A percentile compares a stretch with the other conserved stretches of the same genome.
Conservation (phyloP, 2,329 filamentous ascomycete genomes). For the Talaromyces rugulosus region DNA sequence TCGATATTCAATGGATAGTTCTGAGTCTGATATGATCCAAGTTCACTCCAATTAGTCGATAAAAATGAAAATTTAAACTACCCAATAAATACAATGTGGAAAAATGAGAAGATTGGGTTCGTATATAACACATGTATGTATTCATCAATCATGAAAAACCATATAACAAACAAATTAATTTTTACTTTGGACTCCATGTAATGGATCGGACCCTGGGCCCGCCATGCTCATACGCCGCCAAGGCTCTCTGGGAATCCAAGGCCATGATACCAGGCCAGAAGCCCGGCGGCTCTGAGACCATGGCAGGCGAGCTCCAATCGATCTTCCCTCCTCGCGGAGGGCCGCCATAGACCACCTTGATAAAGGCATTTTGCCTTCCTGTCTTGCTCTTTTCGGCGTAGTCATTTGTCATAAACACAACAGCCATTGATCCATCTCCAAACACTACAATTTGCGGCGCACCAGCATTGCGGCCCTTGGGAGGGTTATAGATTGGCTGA, state of each 20-base stretch:
- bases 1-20: neutral
- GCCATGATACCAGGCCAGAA: constrained; percentile 39
- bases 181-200: neutral
- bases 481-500: constrained; percentile 40
- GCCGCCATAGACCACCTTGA: constrained; percentile 39
- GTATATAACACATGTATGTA: no score
- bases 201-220: constrained; percentile 25
- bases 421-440: constrained; percentile 36
- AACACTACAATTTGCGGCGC: constrained; percentile 44
- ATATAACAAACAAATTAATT: neutral
- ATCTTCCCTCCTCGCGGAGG: constrained; percentile 31
- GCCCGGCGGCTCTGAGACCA: constrained; percentile 28
- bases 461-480: constrained; percentile 39
- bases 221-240: constrained; percentile 28
- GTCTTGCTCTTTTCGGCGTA: constrained; percentile 33
- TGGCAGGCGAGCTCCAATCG: constrained; percentile 28
- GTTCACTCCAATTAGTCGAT: neutral
- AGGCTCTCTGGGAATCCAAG: constrained; percentile 22
- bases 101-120: no score
- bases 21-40: neutral
- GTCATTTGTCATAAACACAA: constrained; percentile 48
- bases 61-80: neutral
- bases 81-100: neutral
- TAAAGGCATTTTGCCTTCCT: constrained; percentile 34
- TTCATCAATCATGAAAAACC: no score